Evolutionary conservation across 83 land plant species (phyloP), one percentile per base, ranked within the genome.

Genomic region (Thuja plicata): DNA sequence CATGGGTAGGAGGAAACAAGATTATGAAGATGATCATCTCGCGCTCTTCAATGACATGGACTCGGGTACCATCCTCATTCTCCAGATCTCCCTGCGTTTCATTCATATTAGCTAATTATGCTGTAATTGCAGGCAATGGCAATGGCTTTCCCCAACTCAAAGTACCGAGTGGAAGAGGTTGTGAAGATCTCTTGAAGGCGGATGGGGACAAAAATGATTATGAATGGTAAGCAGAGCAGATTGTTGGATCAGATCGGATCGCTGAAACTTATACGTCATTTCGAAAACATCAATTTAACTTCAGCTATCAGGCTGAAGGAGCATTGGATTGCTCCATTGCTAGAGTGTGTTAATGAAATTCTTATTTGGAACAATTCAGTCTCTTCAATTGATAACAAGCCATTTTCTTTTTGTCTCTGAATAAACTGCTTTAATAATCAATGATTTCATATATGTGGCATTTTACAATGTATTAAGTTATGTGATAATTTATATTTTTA

Each of bases 201-300:
- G 84, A 81, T 27, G 84, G 24, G 43, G 52, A 43, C n/a, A 81
- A 81, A 81, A 81, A 43, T 24, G 84, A 81, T n/a, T 81, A 81
- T 45, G 50, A 81, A 41, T 81, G 84, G 84, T 81, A 81, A 81
- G 84, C 45, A 24, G n/a, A 81, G 84, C 13, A 24, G 48, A 81
- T 70, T 70, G 74, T n/a, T 54, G 57, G 57, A 54, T 54, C 57
- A 16, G 57, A 54, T 54, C 57, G 57, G 57, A 54, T 54, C 57
- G 16, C 16, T 54, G 3, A 54, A 50, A 54, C 57, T 54, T 16
- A 54, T 16, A 54, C 15, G 0, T 54, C 17, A 54, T 54, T 54
- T 19, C 4, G 0, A 54, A 10, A 54, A 13, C 57, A 54, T 16
- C 57, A 54, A 54, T 54, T 16, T 10, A 10, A 54, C 57, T 54